Evolutionary conservation across 2,329 filamentous ascomycete species (phyloP), one percentile per base, ranked within the genome.

Genomic region (Venturia asperata): DNA sequence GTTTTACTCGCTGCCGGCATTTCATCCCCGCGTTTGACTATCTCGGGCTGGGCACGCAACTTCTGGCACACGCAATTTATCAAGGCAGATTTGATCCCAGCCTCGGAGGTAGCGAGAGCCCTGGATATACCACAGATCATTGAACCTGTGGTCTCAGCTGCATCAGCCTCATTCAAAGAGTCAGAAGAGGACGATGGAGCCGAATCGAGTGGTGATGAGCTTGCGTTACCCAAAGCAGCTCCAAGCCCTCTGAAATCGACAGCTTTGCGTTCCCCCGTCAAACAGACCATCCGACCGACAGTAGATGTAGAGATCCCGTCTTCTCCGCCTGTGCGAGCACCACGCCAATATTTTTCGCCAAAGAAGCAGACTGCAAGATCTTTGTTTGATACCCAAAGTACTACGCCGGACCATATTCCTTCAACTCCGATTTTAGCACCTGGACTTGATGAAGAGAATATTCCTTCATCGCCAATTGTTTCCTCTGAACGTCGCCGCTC

Each of bases 381-480:
- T 15, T 15, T 58, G 52, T 58, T 34, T 19, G 52, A 58, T 37
- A 7, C 52, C 24, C 37, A 41, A 7, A 61, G 34, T 39, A 34
- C 24, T 61, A 5, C 60, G 27, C 39, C 39, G 13, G 37, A 41
- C 5, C 39, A 61, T n/a, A 27, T 42, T 19, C 60, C 60, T 45
- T 61, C 60, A 7, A 61, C 60, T 27, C 60, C 60, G 17, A 27
- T 45, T 9, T 27, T 61, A 27, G 60, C 60, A 39, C 39, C 60
- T 42, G 60, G 39, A 45, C 24, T 41, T n/a, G 60, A 61, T n/a
- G 60, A 61, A 19, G 60, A 61, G 11, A 61, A 42, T 39, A n/a
- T 61, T n/a, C 39, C 39, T 4, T 61, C 60, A 17, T 61, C 60
- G n/a, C 60, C 60, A 10, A 61, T 45, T n/a, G 60, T 45, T 61